Percentiles rank a stretch among this genome's conserved stretches.
Evolutionary conservation across 768 basidiomycete genomes (phyloP).

Genomic region (Tricholoma furcatifolium): DNA sequence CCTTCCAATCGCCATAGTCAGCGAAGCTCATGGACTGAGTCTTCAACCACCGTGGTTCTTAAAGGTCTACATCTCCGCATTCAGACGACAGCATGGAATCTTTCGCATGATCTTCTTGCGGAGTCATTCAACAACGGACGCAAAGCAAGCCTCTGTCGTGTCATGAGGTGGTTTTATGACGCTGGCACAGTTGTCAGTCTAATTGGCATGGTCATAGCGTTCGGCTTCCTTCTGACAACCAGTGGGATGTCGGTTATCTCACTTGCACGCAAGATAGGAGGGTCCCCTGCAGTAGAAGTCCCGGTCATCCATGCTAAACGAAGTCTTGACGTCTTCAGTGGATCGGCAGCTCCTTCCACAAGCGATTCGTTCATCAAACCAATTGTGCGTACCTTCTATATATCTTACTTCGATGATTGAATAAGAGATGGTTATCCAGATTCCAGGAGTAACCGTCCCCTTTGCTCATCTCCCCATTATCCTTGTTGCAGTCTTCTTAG

Average conservation of each 20-base stretch:
- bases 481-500: constrained; percentile 55
- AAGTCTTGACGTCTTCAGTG: not conserved
- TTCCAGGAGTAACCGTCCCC: constrained; percentile 83
- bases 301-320: constrained; percentile 7
- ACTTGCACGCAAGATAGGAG: constrained; percentile 5
- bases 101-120: constrained; percentile 43
- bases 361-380: constrained; percentile 21
- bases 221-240: constrained; percentile 41
- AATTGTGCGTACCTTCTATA: constrained; percentile 27
- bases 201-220: constrained; percentile 45
- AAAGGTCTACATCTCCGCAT: constrained; percentile 35
- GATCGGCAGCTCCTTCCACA: not conserved
- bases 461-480: constrained; percentile 68
- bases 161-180: constrained; percentile 44
- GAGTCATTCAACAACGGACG: constrained; percentile 29
- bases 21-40: constrained; percentile 15
- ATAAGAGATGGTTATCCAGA: constrained; percentile 35
- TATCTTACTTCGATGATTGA: not conserved
- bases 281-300: not conserved
- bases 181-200: constrained; percentile 43
- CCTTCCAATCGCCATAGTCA: constrained; percentile 8
- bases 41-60: constrained; percentile 22
- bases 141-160: constrained; percentile 21
- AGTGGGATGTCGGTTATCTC: constrained; percentile 15
- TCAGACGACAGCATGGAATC: constrained; percentile 52